Base-by-base conservation (phyloP, 352 stramenopile genomes). In the Globisporangium viniferum region DNA sequence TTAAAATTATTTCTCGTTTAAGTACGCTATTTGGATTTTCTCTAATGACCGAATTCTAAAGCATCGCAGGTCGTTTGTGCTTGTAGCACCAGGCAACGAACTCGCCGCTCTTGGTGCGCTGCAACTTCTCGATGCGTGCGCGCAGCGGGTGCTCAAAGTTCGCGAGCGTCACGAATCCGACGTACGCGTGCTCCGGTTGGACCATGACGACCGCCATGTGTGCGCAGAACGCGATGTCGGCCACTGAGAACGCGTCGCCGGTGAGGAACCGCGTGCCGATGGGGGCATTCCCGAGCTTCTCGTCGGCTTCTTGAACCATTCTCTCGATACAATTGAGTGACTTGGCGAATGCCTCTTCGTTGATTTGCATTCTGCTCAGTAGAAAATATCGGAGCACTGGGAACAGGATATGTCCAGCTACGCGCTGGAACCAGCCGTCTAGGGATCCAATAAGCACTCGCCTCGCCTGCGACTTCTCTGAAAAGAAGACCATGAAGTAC, bases 201-300 rank as follows among this genome's bases (percentile, higher is more conserved):
- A 64, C 29, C 10, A 86, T 20, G 0, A 88, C n/a, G 46, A 82
- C 36, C 10, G 72, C 58, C 14, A 81, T 67, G 64, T 88, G 80
- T 8, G 76, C 71, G 31, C 76, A 88, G 59, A 86, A 80, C 20
- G 77, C 59, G 57, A 88, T 81, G 61, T 88, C 77, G 9, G 77
- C 76, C 0, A 77, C 76, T 3, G 77, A 78, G 39, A 88, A 84
- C 15, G 68, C 70, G 1, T 73, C 44, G 2, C 80, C 80, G 35
- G 67, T 62, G 10, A 88, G 65, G 59, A 79, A 86, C 3, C 56
- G 59, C 31, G 62, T 73, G 49, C 77, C 80, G 3, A 86, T 44
- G 0, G 77, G 75, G 2, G 31, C 70, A n/a, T 80, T 68, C 0
- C 78, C 80, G 3, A 84, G 70, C 31, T 58, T 35, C 36, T 71